These are phyloP conservation scores for Cladosporium sp. DNA, from an alignment of 2,329 filamentous ascomycete species.

Conservation along the genomic window DNA sequence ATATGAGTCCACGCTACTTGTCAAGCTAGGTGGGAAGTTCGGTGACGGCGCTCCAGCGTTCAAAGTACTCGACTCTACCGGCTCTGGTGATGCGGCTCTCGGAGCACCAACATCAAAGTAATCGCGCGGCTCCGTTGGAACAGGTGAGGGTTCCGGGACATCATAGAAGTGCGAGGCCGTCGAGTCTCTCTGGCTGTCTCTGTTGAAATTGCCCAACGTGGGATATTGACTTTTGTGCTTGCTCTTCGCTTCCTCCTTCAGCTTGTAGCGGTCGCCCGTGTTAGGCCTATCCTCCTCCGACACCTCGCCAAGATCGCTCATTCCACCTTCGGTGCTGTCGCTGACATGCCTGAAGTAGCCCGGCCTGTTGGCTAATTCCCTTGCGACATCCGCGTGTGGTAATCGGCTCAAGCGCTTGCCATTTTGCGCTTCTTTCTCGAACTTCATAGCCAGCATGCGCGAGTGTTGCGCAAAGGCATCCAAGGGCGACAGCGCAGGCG, in stretches of 20 bases:
- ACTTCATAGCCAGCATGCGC: slow-evolving; percentile 79
- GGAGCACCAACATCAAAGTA: slow-evolving; percentile 49
- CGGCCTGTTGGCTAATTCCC: slow-evolving; percentile 75
- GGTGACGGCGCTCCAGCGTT: slow-evolving; percentile 49
- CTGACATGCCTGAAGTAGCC: slow-evolving; percentile 78
- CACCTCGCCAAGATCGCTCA: slow-evolving; percentile 32
- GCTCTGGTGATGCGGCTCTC: slow-evolving; percentile 49
- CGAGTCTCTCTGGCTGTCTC: slow-evolving; percentile 15
- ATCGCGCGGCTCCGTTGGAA: slow-evolving; percentile 31
- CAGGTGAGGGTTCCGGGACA: slow-evolving; percentile 13
- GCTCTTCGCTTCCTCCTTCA: slow-evolving; percentile 39
- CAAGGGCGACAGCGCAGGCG: slow-evolving; percentile 87
- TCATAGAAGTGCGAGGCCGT: slow-evolving; percentile 16
- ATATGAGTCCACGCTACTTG: slow-evolving; percentile 39
- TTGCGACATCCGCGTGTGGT: slow-evolving; percentile 78
- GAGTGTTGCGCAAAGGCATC: slow-evolving; percentile 95
- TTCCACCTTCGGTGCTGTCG: slow-evolving; percentile 54
- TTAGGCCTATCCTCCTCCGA: slow-evolving; percentile 47
- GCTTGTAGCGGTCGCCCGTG: slow-evolving; percentile 21
- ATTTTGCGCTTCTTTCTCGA: slow-evolving; percentile 72
- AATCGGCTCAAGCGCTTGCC: slow-evolving; percentile 82
- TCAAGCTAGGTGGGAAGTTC: slow-evolving; percentile 38
- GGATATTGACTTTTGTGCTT: slow-evolving; percentile 41
- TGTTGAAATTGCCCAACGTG: slow-evolving; percentile 31
- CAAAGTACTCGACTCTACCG: slow-evolving; percentile 44